Conservation (phyloP, 345 rosid genomes). For the Lumnitzera littorea region DNA sequence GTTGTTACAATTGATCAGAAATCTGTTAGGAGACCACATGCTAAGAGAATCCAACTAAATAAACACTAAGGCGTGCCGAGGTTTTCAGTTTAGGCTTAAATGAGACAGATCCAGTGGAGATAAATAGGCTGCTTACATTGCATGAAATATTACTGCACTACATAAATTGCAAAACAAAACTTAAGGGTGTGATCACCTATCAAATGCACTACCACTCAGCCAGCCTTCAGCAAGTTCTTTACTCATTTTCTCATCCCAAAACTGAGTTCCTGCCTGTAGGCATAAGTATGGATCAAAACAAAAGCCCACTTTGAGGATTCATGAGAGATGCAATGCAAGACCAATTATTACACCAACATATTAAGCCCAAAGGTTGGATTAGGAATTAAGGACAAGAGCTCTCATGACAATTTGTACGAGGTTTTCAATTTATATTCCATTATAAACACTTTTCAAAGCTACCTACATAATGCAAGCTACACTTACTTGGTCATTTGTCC, state of each 20-base stretch:
- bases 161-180: neutral
- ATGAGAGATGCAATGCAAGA: no score
- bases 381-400: no score
- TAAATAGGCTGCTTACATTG: no score
- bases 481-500: no score
- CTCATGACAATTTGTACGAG: no score
- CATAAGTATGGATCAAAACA: no score
- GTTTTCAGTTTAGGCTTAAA: neutral
- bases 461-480: no score
- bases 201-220: conserved; percentile 70
- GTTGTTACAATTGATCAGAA: neutral
- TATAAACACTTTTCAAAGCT: no score
- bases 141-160: neutral
- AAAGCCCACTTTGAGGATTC: neutral
- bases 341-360: no score
- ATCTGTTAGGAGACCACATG: neutral
- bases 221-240: conserved; percentile 78
- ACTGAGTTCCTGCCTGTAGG: conserved; percentile 89
- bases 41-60: neutral
- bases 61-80: neutral
- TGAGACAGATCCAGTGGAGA: neutral
- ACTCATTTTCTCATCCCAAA: conserved; percentile 92
- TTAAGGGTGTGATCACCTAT: conserved; percentile 40
- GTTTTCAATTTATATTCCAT: no score
- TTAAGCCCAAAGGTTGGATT: no score